Base-by-base conservation (phyloP, 805 yeast species). In the Teunomyces lycoperdinae region DNA sequence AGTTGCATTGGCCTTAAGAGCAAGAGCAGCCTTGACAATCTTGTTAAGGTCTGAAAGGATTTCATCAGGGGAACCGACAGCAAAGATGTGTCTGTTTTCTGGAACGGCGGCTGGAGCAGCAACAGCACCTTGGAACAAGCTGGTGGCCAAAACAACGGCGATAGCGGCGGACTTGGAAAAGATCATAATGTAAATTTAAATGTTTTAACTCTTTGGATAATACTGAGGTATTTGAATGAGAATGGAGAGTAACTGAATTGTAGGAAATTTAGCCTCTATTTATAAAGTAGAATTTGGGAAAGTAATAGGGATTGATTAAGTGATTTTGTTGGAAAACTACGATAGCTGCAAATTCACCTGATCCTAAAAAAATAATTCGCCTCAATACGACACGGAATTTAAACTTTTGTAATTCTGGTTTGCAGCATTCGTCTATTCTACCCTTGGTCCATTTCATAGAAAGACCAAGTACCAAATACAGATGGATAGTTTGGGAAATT, bases 161-260 rank as follows among this genome's bases (percentile, higher is more conserved):
- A 60, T 34, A 17, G 56, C 53, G 41, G 57, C 46, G 43, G 60
- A 43, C 46, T 51, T 53, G 10, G 55, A 50, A 43, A 60, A 57
- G 28, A 58, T 46, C 63, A 57, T 61, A 20, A 10, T 42, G 9
- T 32, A 11, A 14, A 42, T 4, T 26, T 39, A 31, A 27, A 36
- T 48, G 27, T 20, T 44, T 27, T 30, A 30, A 13, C 8, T 35
- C 26, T 35, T 20, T 32, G 40, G 24, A 26, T 11, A 20, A 14
- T 13, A n/a, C 27, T 11, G 28, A 38, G 5, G 13, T 17, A 29
- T n/a, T 7, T 11, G 16, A n/a, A 26, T 38, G 14, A 26, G 14
- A 4, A 5, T 38, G 29, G 26, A 6, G 30, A n/a, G 6, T 24
- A 36, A 36, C 9, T 11, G 10, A 20, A n/a, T 3, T 11, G 27